These are phyloP conservation scores for Phytopythium boreale DNA, from an alignment of 352 stramenopile genomes.

Conservation along the genomic window DNA sequence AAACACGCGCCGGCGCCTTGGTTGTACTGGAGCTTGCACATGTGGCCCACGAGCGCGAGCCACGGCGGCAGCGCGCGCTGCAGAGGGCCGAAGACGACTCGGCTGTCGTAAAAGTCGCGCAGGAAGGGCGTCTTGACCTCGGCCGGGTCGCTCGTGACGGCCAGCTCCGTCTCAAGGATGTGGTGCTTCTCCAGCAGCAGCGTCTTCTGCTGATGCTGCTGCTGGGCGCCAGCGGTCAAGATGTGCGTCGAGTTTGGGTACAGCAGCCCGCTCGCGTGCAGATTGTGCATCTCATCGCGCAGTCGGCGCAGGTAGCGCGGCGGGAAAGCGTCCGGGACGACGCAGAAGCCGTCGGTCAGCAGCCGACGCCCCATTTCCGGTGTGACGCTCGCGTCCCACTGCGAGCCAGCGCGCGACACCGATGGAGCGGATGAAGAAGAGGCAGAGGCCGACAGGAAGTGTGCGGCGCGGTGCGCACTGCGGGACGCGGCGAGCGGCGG, in stretches of 20 bases:
- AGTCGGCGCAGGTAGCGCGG: conserved; percentile 36
- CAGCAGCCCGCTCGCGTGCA: conserved; percentile 43
- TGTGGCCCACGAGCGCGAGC: conserved; percentile 42
- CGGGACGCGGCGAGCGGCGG: no score
- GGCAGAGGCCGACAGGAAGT: neutral
- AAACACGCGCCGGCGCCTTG: conserved; percentile 77
- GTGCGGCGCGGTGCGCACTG: neutral
- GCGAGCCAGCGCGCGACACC: conserved; percentile 4
- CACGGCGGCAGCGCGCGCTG: conserved; percentile 29
- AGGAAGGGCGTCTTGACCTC: conserved; percentile 39
- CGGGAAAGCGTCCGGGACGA: conserved; percentile 51
- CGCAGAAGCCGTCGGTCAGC: conserved; percentile 47
- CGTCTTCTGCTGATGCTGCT: conserved; percentile 21
- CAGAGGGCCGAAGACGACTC: conserved; percentile 48
- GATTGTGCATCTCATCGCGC: conserved; percentile 47
- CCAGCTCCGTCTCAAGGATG: conserved; percentile 83
- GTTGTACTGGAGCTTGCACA: conserved; percentile 85
- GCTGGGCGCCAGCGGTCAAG: conserved; percentile 14
- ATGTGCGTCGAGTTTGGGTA: conserved; percentile 84
- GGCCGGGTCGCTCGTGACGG: conserved; percentile 25
- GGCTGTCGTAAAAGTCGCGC: conserved; percentile 55
- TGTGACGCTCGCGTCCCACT: conserved; percentile 34
- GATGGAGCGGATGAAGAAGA: neutral
- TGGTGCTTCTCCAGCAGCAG: conserved; percentile 74
- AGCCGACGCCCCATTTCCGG: conserved; percentile 22